Evolutionary conservation across 2,329 filamentous ascomycete species (phyloP).

Genomic region (Clarireedia paspali): DNA sequence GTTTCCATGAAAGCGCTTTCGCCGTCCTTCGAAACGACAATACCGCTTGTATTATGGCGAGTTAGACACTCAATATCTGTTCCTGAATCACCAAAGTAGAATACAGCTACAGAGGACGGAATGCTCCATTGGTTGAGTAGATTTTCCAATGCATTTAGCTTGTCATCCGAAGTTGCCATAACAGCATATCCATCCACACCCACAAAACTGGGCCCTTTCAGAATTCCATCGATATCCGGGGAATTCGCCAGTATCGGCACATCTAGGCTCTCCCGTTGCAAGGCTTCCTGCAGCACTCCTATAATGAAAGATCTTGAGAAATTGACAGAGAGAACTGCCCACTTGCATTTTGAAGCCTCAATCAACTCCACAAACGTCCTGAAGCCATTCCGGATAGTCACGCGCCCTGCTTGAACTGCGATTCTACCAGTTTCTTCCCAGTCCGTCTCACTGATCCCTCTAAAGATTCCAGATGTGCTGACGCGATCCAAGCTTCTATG

Average conservation of each 20-base stretch:
- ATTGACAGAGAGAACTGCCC: slow-evolving; percentile 24
- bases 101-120: not conserved
- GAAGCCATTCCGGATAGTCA: slow-evolving; percentile 18
- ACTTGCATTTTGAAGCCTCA: slow-evolving; percentile 4
- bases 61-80: slow-evolving; percentile 28
- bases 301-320: slow-evolving; percentile 20
- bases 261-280: not conserved
- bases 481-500: slow-evolving; percentile 21
- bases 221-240: slow-evolving; percentile 13
- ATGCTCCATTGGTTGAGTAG: slow-evolving; percentile 10
- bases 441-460: slow-evolving; percentile 12
- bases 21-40: slow-evolving; percentile 19
- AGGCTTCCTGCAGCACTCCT: slow-evolving; percentile 15
- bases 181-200: not conserved
- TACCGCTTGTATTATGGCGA: slow-evolving; percentile 15
- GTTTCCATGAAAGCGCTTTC: slow-evolving; percentile 15
- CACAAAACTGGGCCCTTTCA: slow-evolving; percentile 8
- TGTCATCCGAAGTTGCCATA: slow-evolving; percentile 21
- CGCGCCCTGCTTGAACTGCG: slow-evolving; percentile 12
- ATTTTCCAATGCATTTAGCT: slow-evolving; percentile 18
- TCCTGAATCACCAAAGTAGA: slow-evolving; percentile 28
- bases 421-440: slow-evolving; percentile 16
- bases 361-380: slow-evolving; percentile 12
- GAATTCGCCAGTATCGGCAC: slow-evolving; percentile 18
- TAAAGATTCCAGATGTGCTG: slow-evolving; percentile 21